A percentile compares a stretch with the other conserved stretches of the same genome.
These are phyloP conservation scores for Tetragonia tetragonoides DNA, from an alignment of 148 eudicot species.

Conservation along the genomic window DNA sequence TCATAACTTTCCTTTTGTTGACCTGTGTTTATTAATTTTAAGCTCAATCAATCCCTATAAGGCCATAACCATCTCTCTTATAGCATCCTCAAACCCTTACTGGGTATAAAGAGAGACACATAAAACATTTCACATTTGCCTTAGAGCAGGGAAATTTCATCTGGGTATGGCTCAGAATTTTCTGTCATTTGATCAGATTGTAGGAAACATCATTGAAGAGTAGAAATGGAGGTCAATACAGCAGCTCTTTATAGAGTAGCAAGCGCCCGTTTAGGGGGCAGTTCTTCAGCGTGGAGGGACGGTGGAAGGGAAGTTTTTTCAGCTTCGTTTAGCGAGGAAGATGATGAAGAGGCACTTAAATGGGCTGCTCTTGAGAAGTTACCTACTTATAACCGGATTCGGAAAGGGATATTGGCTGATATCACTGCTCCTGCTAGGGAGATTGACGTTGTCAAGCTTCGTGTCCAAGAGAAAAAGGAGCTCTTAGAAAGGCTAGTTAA, in stretches of 20 bases:
- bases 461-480: conserved; percentile 40
- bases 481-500: conserved; percentile 49
- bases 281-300: conserved; percentile 42
- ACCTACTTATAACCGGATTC: conserved; percentile 62
- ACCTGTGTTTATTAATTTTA: no score
- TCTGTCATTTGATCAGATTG: conserved; percentile 9
- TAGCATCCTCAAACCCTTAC: no score
- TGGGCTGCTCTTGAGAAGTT: conserved; percentile 92
- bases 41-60: no score
- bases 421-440: conserved; percentile 51
- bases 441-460: conserved; percentile 54
- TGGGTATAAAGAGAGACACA: no score
- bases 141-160: background rate
- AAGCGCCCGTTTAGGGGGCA: no score
- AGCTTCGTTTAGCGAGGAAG: conserved; percentile 44
- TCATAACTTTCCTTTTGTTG: no score
- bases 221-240: conserved; percentile 41
- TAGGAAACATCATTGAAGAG: background rate
- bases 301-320: conserved; percentile 59
- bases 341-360: conserved; percentile 80
- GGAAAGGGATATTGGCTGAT: conserved; percentile 63
- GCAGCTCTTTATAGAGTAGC: no score
- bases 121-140: background rate
- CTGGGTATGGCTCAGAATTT: background rate
- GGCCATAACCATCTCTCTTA: no score